Base-by-base conservation (phyloP, 2,329 filamentous ascomycete genomes). In the Sporothrix pseudoabietina region DNA sequence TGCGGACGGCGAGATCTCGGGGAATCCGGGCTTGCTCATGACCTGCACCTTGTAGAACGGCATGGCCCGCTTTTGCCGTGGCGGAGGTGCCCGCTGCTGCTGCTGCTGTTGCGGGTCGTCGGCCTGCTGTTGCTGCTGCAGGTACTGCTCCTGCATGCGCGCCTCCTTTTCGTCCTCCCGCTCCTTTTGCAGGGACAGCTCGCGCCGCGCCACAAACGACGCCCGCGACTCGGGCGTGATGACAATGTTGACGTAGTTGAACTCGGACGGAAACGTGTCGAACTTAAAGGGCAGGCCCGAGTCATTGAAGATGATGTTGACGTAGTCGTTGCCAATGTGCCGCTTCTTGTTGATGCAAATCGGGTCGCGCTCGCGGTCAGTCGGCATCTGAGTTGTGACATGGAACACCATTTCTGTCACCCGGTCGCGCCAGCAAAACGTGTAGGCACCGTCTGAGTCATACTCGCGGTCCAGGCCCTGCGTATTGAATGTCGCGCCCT, bases 251-350 rank as follows among this genome's bases (percentile, higher is more conserved):
- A 99, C 94, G 79, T 93, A 97, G 80, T 98, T 98, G 85, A 99
- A 97, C 73, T 95, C 92, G 0, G 94, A 97, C 0, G 94, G 94
- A 78, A 99, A 97, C 0, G 93, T 97, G 80, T 97, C 89, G 80
- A 97, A 97, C 71, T 88, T 87, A 83, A 97, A 98, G 0, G 92
- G 91, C 66, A 91, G 82, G n/a, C 96, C 95, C 1, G 94, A 98
- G 78, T 97, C 94, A 80, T 99, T 99, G 86, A 97, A 99, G 73
- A 99, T 91, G 77, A 99, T 97, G 80, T 97, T 98, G 79, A 99
- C 96, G 80, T 93, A 97, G 81, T 98, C 96, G 79, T 99, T 99
- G 73, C 96, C 96, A 75, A 98, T 96, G 79, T 98, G 97, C 2
- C 90, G 88, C 82, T 99, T 99, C 84, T 99, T 99, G 80, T 89